phyloP scores from a whole-genome alignment of 1,284 basidiomycete species.

The Cutaneotrichosporon spelunceum region DNA sequence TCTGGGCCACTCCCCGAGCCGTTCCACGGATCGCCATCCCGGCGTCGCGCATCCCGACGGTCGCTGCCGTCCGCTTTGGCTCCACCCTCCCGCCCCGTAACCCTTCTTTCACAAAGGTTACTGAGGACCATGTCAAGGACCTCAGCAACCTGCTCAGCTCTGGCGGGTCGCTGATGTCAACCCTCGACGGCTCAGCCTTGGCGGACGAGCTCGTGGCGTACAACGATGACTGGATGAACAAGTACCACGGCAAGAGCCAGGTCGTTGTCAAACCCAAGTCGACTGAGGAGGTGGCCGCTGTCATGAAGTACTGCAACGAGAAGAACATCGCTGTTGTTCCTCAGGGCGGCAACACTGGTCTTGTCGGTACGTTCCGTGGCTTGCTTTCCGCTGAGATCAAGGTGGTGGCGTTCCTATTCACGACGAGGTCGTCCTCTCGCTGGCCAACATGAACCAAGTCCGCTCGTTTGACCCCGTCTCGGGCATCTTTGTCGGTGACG shows the following conservation, averaged over 20 bases:
- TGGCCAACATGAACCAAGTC: constrained; percentile 78
- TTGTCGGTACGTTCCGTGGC: constrained; percentile 60
- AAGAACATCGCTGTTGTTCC: constrained; percentile 83
- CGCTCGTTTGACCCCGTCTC: constrained; percentile 91
- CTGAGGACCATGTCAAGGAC: constrained; percentile 53
- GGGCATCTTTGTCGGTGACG: constrained; percentile 64
- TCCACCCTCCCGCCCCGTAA: constrained; percentile 47
- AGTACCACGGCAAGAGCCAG: constrained; percentile 78
- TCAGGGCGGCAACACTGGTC: constrained; percentile 96
- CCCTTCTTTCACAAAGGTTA: constrained; percentile 51
- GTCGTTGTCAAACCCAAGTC: constrained; percentile 87
- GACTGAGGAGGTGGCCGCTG: constrained; percentile 79
- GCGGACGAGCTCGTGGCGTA: constrained; percentile 70
- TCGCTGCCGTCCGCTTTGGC: constrained; percentile 28
- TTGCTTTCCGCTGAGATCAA: not conserved
- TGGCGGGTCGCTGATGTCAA: constrained; percentile 54
- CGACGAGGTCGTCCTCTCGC: constrained; percentile 83
- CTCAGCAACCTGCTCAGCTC: constrained; percentile 54
- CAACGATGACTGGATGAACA: constrained; percentile 98
- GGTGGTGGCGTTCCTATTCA: constrained; percentile 90
- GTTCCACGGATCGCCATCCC: not conserved
- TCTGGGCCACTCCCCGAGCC: constrained; percentile 12
- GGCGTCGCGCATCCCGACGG: constrained; percentile 4
- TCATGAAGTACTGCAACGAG: constrained; percentile 79
- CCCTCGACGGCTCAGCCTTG: constrained; percentile 49